Evolutionary conservation across 768 basidiomycete genomes (phyloP), one percentile per base, ranked within the genome.

Genomic region (Boletus rex-veris): DNA sequence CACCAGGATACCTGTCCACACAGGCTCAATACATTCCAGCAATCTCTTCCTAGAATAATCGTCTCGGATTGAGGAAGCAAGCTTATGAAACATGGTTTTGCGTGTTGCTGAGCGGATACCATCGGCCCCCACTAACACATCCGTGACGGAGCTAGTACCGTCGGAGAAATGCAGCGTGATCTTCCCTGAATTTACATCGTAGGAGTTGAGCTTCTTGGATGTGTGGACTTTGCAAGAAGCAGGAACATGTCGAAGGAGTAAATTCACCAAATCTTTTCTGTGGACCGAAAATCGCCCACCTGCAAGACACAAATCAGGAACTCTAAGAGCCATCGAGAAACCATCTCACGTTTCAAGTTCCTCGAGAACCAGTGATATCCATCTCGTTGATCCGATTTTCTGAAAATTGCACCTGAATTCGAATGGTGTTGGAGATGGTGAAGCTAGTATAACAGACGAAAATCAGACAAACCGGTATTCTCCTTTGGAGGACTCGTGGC

Each of bases 71-170:
- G 37, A 42, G 9, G 56, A 57, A 28, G 58, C 64, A 5, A 65
- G 45, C 1, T 48, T 45, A 37, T 53, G 37, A 28, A 66, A 64
- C 60, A 75, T 64, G n/a, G 55, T 58, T 24, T 45, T 59, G 37
- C 74, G 67, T 8, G 67, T 63, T 24, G 60, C 63, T 1, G 77
- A 79, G 19, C 64, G 73, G 51, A 79, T 65, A 3, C 78, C 78
- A 53, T 80, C 78, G 5, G 73, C 68, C 1, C 74, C 77, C 7
- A 79, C 58, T 31, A 80, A 63, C 10, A 79, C 51, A 48, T 80
- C 76, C 31, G 74, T 75, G 0, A 56, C 56, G 3, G 67, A 65
- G 2, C 57, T 64, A 15, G 67, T 64, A 8, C 72, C 75, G 16
- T 79, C 73, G 0, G 64, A 51, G 52, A 79, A 80, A 16, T 62